phyloP scores from a whole-genome alignment of 2,329 filamentous ascomycete genomes.

The Aspergillus uvarum region DNA sequence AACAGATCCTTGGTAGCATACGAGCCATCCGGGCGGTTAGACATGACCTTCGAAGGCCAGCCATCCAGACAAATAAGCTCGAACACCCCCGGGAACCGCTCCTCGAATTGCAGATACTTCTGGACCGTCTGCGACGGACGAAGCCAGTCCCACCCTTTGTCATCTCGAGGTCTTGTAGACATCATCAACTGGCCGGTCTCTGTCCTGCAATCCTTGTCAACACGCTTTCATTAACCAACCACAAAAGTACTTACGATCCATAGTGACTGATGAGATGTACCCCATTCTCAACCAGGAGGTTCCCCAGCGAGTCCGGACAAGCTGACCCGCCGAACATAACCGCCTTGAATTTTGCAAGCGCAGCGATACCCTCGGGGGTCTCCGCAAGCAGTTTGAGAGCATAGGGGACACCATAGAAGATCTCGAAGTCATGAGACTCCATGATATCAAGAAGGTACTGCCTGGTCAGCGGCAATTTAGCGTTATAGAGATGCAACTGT shows the following conservation, averaged over 20 bases:
- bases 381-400: conserved; percentile 64
- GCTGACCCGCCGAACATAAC: conserved; percentile 60
- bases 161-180: conserved; percentile 53
- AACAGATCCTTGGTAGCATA: conserved; percentile 55
- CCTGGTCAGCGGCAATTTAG: conserved; percentile 55
- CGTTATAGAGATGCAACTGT: conserved; percentile 55
- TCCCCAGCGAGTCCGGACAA: conserved; percentile 60
- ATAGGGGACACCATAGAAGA: conserved; percentile 64
- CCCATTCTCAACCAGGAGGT: conserved; percentile 52
- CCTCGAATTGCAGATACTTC: conserved; percentile 45
- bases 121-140: conserved; percentile 42
- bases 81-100: conserved; percentile 35
- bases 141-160: conserved; percentile 64
- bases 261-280: conserved; percentile 59
- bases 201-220: conserved; percentile 42
- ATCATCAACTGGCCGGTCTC: conserved; percentile 65
- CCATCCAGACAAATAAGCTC: conserved; percentile 39
- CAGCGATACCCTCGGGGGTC: conserved; percentile 53
- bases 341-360: conserved; percentile 49
- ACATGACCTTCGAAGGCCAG: conserved; percentile 42
- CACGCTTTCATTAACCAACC: background rate
- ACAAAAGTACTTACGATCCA: conserved; percentile 48
- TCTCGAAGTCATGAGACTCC: conserved; percentile 47
- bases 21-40: conserved; percentile 49
- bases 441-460: conserved; percentile 51